A percentile compares a stretch with the other conserved stretches of the same genome.
These are phyloP conservation scores for Mycena amicta DNA, from an alignment of 768 basidiomycete genomes.

Conservation along the genomic window DNA sequence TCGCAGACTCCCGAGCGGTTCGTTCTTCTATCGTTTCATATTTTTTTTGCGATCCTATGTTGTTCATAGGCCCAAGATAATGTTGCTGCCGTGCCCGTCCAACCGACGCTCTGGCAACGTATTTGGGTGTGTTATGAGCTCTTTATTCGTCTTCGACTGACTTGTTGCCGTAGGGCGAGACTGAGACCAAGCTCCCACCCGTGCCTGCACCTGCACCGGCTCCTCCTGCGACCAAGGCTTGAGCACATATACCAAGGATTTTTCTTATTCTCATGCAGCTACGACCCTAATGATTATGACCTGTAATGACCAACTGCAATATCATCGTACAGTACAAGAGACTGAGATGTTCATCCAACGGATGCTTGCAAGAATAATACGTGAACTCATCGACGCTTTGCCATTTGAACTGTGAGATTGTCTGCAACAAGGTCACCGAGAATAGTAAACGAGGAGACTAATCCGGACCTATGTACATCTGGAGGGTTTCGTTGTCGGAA, in stretches of 20 bases:
- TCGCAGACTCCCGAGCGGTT: neutral
- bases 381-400: conserved; percentile 61
- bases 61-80: neutral
- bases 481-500: conserved; percentile 79
- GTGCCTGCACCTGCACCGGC: neutral
- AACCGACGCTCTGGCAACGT: neutral
- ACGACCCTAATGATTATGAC: neutral
- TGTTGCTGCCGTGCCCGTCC: neutral
- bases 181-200: neutral
- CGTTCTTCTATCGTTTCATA: no score
- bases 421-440: conserved; percentile 35
- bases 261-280: neutral
- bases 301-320: neutral
- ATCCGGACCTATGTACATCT: conserved; percentile 66
- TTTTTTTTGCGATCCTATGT: no score
- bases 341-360: no score
- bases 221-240: neutral
- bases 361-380: no score
- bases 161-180: neutral
- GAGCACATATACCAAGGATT: neutral
- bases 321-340: no score
- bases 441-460: neutral
- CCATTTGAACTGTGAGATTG: conserved; percentile 86
- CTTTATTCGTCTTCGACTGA: neutral
- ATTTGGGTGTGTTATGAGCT: neutral